Base-by-base conservation (phyloP, 805 yeast species). In the Wickerhamiella vanderwaltii region DNA sequence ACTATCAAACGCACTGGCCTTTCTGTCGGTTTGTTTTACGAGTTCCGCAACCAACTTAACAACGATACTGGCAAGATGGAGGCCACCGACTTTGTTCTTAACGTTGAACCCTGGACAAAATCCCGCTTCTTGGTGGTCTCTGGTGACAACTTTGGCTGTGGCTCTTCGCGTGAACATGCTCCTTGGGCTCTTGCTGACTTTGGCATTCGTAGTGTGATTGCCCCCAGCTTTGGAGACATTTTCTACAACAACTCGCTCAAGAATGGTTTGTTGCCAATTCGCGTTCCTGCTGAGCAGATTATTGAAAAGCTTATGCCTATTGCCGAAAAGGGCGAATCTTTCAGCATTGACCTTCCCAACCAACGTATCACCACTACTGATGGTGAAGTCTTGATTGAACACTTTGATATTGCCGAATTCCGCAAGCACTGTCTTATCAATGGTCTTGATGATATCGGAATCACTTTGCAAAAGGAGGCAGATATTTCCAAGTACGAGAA, bases 181-280 rank as follows among this genome's bases (percentile, higher is more conserved):
- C 97, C 98, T 45, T 91, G 98, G 98, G 97, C 98, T 2, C 72
- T 91, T 51, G 87, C 86, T 56, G 98, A 91, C 65, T 91, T 91
- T 57, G 98, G 98, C 63, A 86, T 91, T 63, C 79, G 82, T 63
- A 79, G 88, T 49, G 82, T 91, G 57, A 87, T 91, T 62, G 97
- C 97, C 5, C 98, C 97, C 44, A 86, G 96, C 0, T 91, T 88
- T 54, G 98, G 97, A 62, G 98, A 91, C 65, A 91, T 91, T 55
- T 91, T 91, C 71, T 87, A 84, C 75, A 91, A 83, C 69, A 91
- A 91, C 70, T 87, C 96, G 42, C 83, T 83, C 70, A 91, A 91
- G 69, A 91, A 91, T 64, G 95, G 95, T 35, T 70, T 91, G 61
- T 68, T 91, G 50, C 97, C 97, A 45, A 85, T 91, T 56, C 77